phyloP scores from a whole-genome alignment of 2,329 filamentous ascomycete genomes.

The Stromatinia cepivora region DNA sequence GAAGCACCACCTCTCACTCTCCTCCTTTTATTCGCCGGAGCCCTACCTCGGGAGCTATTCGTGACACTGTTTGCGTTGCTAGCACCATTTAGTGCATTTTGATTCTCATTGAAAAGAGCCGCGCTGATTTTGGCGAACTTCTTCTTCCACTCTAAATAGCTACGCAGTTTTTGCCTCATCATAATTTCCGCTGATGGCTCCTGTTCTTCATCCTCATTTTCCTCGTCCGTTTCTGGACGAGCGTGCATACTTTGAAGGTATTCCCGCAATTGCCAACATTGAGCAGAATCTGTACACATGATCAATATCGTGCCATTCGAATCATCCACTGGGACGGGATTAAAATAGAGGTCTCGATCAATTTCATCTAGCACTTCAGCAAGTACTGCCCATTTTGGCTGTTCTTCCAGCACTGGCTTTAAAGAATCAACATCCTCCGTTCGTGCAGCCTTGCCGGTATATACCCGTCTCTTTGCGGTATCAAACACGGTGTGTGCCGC shows the following conservation, averaged over 20 bases:
- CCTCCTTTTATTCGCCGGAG: constrained; percentile 81
- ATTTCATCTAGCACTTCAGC: constrained; percentile 94
- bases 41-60: constrained; percentile 54
- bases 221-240: constrained; percentile 48
- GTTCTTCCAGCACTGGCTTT: constrained; percentile 82
- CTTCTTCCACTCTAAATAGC: constrained; percentile 87
- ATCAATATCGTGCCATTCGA: constrained; percentile 91
- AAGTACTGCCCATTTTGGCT: constrained; percentile 89
- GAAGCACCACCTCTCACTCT: constrained; percentile 76
- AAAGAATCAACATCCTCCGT: constrained; percentile 47
- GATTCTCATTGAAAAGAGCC: constrained; percentile 75
- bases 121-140: constrained; percentile 85
- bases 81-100: constrained; percentile 70
- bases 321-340: constrained; percentile 72
- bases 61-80: constrained; percentile 52
- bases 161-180: constrained; percentile 83
- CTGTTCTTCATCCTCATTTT: constrained; percentile 50
- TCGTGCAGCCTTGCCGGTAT: constrained; percentile 60
- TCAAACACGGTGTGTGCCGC: constrained; percentile 93
- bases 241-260: constrained; percentile 90
- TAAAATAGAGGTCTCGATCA: constrained; percentile 84
- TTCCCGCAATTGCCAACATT: constrained; percentile 84
- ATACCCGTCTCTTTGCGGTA: constrained; percentile 84
- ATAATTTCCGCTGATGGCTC: constrained; percentile 78
- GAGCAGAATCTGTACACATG: constrained; percentile 89